Percentiles rank a stretch among this genome's conserved stretches.
Evolutionary conservation across 805 yeast species (phyloP).

Genomic region (Starmera dryadoides): DNA sequence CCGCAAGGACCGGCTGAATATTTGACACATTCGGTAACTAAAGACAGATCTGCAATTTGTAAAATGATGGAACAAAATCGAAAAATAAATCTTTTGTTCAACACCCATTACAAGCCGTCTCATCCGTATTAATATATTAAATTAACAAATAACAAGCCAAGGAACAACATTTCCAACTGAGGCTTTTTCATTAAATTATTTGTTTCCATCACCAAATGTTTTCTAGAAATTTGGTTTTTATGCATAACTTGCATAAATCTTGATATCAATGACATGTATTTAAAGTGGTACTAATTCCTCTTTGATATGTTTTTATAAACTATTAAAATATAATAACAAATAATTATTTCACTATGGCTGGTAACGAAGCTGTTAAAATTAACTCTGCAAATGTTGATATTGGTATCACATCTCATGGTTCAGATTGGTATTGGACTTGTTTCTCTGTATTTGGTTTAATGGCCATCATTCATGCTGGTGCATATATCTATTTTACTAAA

Average conservation of each 20-base stretch:
- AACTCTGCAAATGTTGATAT: neutral
- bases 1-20: neutral
- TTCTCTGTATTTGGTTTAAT: slow-evolving; percentile 37
- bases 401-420: neutral
- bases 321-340: neutral
- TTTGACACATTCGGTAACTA: neutral
- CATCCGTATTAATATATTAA: no score
- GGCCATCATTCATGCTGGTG: slow-evolving; percentile 15
- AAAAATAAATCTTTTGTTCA: no score
- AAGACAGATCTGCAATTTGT: neutral
- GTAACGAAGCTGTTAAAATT: neutral
- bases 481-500: neutral
- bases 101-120: neutral
- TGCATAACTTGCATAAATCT: no score
- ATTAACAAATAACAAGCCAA: no score
- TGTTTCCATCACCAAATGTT: no score
- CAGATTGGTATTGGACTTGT: slow-evolving; percentile 19
- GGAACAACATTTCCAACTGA: no score
- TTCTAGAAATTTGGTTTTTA: no score
- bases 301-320: no score
- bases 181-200: no score
- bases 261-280: neutral
- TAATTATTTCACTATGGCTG: neutral
- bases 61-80: no score
- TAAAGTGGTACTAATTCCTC: neutral